These are phyloP conservation scores for Microbotryum violaceum DNA, from an alignment of 1,284 basidiomycete genomes.

Conservation along the genomic window DNA sequence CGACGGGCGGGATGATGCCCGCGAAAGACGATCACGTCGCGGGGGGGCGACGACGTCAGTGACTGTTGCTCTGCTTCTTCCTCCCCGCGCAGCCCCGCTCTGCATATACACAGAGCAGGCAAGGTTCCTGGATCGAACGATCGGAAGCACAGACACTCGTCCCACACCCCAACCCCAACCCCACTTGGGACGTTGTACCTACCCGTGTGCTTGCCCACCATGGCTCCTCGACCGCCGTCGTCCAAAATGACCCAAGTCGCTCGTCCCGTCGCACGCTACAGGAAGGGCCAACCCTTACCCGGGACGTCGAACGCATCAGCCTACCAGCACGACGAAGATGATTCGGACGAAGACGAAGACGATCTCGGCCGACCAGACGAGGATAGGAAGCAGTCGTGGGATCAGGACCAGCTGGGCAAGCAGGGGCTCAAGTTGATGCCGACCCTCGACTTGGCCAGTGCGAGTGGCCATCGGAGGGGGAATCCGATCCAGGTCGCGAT, in stretches of 20 bases:
- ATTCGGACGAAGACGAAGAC: slow-evolving; percentile 15
- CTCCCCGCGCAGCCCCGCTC: too few relatives aligned
- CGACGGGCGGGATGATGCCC: too few relatives aligned
- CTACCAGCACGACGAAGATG: slow-evolving; percentile 11
- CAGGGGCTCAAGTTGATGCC: background rate
- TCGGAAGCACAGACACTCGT: too few relatives aligned
- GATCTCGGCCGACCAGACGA: background rate
- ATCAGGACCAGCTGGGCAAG: slow-evolving; percentile 15
- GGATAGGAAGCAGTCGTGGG: background rate
- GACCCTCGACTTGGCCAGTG: background rate
- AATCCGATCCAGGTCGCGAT: slow-evolving; percentile 30
- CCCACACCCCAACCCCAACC: too few relatives aligned
- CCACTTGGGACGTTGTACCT: too few relatives aligned
- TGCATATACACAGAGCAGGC: too few relatives aligned
- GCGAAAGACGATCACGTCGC: too few relatives aligned
- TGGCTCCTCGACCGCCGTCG: too few relatives aligned
- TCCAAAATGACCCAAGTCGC: slow-evolving; percentile 22
- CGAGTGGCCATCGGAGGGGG: slow-evolving; percentile 9
- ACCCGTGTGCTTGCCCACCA: too few relatives aligned
- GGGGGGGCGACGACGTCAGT: too few relatives aligned
- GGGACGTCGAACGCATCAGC: background rate
- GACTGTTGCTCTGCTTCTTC: too few relatives aligned
- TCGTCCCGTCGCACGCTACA: slow-evolving; percentile 20
- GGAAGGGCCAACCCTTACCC: slow-evolving; percentile 16
- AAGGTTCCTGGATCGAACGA: too few relatives aligned